Base-by-base conservation (phyloP, 2,329 filamentous ascomycete species). In the Lasiodiplodia sp. region DNA sequence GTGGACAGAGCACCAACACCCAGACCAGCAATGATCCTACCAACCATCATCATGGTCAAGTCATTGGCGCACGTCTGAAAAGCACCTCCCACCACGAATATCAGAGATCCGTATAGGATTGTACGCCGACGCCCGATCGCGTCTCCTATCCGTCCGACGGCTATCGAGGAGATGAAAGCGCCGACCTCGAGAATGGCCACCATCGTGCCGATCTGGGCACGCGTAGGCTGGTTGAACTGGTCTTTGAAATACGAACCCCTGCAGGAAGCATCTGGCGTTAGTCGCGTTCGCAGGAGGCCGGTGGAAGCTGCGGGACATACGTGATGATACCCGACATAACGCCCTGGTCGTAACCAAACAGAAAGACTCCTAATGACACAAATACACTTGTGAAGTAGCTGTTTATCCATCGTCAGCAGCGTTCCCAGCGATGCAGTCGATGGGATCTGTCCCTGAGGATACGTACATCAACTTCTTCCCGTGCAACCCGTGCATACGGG, bases 371-470 rank as follows among this genome's bases (percentile, higher is more conserved):
- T 76, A 96, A 83, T 69, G 92, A 94, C 70, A 95, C 92, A 77
- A 95, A 92, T 57, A 97, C 91, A 82, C 93, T 97, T 60, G 94
- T 97, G 78, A 97, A 97, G 79, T 97, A 97, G 72, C 94, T 97
- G 76, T 40, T 25, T n/a, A 6, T 55, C 1, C 37, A 62, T 56
- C 21, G 67, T 68, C n/a, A 68, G 67, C 25, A 37, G 34, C 16
- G 12, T 23, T n/a, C 21, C 21, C 10, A 4, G 11, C 47, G 25
- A 47, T 67, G 44, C 25, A 51, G 58, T 18, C 37, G 37, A 25
- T 28, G 11, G 11, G 21, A 14, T 14, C n/a, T 23, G 21, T 25
- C 34, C 25, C 10, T 31, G 28, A 51, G 56, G 55, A 79, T 70
- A 80, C 88, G 75, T 88, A 97, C 91, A 99, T 88, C 77, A 99